These are phyloP conservation scores for Apiospora phragmitis DNA, from an alignment of 2,329 filamentous ascomycete genomes.

Conservation along the genomic window DNA sequence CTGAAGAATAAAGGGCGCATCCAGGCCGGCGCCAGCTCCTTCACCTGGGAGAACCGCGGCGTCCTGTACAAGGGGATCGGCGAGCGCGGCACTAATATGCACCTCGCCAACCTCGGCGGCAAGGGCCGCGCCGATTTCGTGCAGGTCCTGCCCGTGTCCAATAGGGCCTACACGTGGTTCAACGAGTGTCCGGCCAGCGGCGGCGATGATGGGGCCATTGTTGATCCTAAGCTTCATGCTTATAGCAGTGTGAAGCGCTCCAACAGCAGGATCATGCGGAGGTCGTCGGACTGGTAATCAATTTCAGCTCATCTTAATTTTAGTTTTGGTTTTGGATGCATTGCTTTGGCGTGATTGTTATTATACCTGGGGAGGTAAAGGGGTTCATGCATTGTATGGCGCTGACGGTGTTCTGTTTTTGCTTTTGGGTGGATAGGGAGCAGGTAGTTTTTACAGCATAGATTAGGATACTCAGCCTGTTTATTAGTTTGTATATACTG, in stretches of 20 bases:
- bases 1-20: conserved; percentile 9
- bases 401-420: neutral
- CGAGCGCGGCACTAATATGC: conserved; percentile 6
- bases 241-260: neutral
- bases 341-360: neutral
- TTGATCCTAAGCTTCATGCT: neutral
- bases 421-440: neutral
- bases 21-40: conserved; percentile 5
- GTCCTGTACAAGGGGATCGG: conserved; percentile 5
- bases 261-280: neutral
- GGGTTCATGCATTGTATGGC: neutral
- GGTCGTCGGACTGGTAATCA: neutral
- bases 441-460: neutral
- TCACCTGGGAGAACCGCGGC: conserved; percentile 11
- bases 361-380: too few species aligned
- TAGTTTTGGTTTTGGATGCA: neutral
- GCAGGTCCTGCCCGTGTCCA: conserved; percentile 2
- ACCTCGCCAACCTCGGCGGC: conserved; percentile 10
- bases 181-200: conserved; percentile 7
- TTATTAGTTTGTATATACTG: neutral
- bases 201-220: conserved; percentile 4
- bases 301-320: neutral
- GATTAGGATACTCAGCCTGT: neutral
- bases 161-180: conserved; percentile 5
- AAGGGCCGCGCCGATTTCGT: conserved; percentile 1